Evolutionary conservation across 1,139 yeast genomes (phyloP).

Genomic region (Barnettozyma hawaiiensis): DNA sequence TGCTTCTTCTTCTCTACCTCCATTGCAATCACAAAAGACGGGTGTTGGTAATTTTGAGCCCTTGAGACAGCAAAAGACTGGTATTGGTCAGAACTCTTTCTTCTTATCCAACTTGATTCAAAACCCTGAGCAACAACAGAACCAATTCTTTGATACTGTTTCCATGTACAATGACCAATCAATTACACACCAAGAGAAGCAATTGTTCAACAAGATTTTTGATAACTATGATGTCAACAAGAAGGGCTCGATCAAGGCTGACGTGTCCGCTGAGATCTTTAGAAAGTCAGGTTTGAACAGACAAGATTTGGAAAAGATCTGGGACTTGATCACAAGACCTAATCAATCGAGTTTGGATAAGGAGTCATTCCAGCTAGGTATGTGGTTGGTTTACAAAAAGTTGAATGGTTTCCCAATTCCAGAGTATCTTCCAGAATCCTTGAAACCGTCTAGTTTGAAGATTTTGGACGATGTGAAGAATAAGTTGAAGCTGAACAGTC

Average conservation of each 20-base stretch:
- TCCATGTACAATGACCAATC: slow-evolving; percentile 48
- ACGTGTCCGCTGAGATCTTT: slow-evolving; percentile 78
- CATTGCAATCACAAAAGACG: slow-evolving; percentile 16
- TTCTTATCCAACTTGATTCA: slow-evolving; percentile 29
- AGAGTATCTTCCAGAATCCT: slow-evolving; percentile 60
- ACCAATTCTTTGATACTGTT: slow-evolving; percentile 28
- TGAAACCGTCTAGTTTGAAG: slow-evolving; percentile 76
- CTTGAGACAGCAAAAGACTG: slow-evolving; percentile 48
- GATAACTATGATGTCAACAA: slow-evolving; percentile 74
- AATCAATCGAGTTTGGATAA: slow-evolving; percentile 69
- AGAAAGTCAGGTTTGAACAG: slow-evolving; percentile 86
- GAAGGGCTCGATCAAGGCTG: slow-evolving; percentile 71
- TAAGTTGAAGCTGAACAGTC: slow-evolving; percentile 35
- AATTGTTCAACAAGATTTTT: slow-evolving; percentile 81
- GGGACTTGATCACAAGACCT: slow-evolving; percentile 75
- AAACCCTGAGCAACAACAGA: slow-evolving; percentile 29
- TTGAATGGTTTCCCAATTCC: slow-evolving; percentile 75
- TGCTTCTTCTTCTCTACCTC: slow-evolving; percentile 32
- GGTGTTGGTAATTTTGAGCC: slow-evolving; percentile 23
- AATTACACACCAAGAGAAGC: slow-evolving; percentile 80
- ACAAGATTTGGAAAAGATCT: slow-evolving; percentile 79
- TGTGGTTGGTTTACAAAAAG: slow-evolving; percentile 75
- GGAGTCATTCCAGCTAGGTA: slow-evolving; percentile 78
- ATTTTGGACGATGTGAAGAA: slow-evolving; percentile 49
- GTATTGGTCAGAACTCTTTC: slow-evolving; percentile 39